Evolutionary conservation across 106 monocot genomes (phyloP).

Genomic region (Dendrobium chrysotoxum): DNA sequence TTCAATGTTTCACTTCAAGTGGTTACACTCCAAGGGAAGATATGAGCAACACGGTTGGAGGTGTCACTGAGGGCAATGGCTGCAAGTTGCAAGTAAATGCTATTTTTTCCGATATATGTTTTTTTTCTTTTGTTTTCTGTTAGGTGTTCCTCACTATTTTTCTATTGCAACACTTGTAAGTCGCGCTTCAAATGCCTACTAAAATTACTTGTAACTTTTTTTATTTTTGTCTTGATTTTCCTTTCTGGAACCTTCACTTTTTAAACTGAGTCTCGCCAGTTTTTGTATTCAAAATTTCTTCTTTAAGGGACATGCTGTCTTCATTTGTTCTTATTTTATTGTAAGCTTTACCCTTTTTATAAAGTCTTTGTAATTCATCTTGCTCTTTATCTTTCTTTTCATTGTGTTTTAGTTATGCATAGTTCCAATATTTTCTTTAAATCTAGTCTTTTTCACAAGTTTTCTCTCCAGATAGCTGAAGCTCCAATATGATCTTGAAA

Average conservation of each 20-base stretch:
- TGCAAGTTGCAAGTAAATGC: constrained; percentile 53
- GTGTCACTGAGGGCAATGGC: constrained; percentile 34
- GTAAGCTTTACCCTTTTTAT: not conserved
- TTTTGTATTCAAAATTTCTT: not conserved
- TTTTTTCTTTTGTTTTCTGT: not conserved
- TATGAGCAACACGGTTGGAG: constrained; percentile 29
- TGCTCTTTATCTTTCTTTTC: not conserved
- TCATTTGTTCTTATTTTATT: not conserved
- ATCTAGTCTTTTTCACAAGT: not conserved
- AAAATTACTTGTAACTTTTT: not conserved
- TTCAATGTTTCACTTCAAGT: constrained; percentile 32
- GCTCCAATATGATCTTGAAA: not conserved
- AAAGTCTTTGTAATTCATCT: not conserved
- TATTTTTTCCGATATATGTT: not conserved
- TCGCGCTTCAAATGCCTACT: not conserved
- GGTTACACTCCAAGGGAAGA: constrained; percentile 39
- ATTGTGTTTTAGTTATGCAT: not conserved
- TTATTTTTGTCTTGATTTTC: not conserved
- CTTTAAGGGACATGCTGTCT: not conserved
- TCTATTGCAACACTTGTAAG: not conserved
- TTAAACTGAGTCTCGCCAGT: not conserved
- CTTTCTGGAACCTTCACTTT: not conserved
- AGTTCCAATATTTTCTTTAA: not conserved
- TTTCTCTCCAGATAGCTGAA: not conserved
- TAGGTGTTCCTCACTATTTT: not conserved